A percentile compares a stretch with the other conserved stretches of the same genome.
phyloP scores from a whole-genome alignment of 1,284 basidiomycete genomes.

The Puccinia brachypodii region DNA sequence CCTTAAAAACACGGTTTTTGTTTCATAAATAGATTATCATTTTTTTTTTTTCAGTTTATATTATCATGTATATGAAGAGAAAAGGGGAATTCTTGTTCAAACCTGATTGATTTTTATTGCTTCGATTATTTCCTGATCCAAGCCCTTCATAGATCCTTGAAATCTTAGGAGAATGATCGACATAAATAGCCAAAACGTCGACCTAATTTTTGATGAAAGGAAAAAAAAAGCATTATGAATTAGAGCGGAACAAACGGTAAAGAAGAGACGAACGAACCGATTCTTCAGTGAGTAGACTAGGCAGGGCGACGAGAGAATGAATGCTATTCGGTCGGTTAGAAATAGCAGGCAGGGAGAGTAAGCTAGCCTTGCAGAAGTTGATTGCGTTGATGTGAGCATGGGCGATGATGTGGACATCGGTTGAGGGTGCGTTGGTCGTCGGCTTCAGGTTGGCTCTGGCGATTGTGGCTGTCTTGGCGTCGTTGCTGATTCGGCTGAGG shows the following conservation, averaged over 20 bases:
- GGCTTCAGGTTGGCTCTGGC: constrained; percentile 26
- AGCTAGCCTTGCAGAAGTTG: constrained; percentile 38
- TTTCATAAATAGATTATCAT: background rate
- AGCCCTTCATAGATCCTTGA: constrained; percentile 25
- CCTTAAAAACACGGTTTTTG: background rate
- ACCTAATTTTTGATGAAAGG: constrained; percentile 7
- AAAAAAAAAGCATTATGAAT: no score
- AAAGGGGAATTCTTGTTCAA: background rate
- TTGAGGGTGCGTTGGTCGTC: background rate
- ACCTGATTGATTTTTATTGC: background rate
- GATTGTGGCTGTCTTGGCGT: constrained; percentile 20
- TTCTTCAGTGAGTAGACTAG: constrained; percentile 32
- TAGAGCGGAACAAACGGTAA: background rate
- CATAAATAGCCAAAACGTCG: constrained; percentile 24
- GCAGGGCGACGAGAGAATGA: constrained; percentile 24
- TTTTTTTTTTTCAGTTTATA: no score
- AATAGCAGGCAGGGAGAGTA: background rate
- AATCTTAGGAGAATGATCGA: constrained; percentile 7
- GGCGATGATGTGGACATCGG: background rate
- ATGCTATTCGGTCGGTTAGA: background rate
- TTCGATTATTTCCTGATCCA: background rate
- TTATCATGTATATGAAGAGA: no score
- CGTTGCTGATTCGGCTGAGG: background rate
- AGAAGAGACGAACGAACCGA: background rate
- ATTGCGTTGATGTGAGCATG: constrained; percentile 29